A percentile compares a stretch with the other conserved stretches of the same genome.
Conservation (phyloP, 2,329 filamentous ascomycete species). For the Paecilomyces formosus region DNA sequence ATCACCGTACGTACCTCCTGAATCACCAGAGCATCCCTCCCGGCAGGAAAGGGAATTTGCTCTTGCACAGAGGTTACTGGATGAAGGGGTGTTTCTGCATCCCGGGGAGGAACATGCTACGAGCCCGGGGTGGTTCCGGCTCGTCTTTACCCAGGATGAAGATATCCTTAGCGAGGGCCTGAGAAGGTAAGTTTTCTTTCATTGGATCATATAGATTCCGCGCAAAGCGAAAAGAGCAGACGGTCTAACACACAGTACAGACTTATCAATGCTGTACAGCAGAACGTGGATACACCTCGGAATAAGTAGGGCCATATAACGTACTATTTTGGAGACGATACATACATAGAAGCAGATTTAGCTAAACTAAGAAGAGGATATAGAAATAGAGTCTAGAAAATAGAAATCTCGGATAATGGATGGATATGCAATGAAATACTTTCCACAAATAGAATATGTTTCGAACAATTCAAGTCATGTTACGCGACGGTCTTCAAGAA, state of each 20-base stretch:
- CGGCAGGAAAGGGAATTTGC: conserved; percentile 35
- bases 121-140: conserved; percentile 46
- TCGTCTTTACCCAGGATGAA: conserved; percentile 42
- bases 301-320: too few species aligned
- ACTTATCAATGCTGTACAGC: too few species aligned
- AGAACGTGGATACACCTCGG: too few species aligned
- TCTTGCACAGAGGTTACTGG: conserved; percentile 38
- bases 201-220: too few species aligned
- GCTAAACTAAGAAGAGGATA: too few species aligned
- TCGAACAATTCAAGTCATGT: not conserved
- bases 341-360: too few species aligned
- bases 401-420: too few species aligned
- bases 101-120: conserved; percentile 39
- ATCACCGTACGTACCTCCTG: conserved; percentile 32
- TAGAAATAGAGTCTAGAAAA: too few species aligned
- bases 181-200: conserved; percentile 15
- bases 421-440: too few species aligned
- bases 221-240: not conserved
- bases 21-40: conserved; percentile 4
- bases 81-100: conserved; percentile 45
- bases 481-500: not conserved
- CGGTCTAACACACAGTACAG: too few species aligned
- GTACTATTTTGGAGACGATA: too few species aligned
- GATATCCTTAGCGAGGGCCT: conserved; percentile 28
- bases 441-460: too few species aligned